Percentiles rank a stretch among this genome's conserved stretches.
These are phyloP conservation scores for Xylaria hypoxylon DNA, from an alignment of 2,329 filamentous ascomycete species.

Conservation along the genomic window DNA sequence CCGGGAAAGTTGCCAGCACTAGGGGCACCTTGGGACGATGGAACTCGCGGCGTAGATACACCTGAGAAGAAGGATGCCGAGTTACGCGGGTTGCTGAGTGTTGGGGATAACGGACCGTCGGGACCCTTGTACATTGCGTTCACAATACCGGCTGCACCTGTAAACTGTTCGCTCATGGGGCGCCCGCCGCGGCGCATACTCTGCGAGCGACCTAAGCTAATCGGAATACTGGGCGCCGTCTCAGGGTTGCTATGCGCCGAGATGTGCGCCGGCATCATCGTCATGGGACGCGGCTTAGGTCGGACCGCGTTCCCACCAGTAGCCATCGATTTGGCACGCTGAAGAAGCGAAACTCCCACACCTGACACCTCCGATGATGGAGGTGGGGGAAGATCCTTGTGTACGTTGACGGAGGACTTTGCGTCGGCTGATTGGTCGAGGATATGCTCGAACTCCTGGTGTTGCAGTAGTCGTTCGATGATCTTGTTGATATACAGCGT, in stretches of 20 bases:
- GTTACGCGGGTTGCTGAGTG: constrained; percentile 68
- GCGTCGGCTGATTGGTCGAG: constrained; percentile 80
- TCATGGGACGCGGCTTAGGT: constrained; percentile 67
- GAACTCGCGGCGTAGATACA: constrained; percentile 45
- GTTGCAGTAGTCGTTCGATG: constrained; percentile 91
- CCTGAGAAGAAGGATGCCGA: constrained; percentile 72
- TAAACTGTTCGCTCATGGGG: constrained; percentile 73
- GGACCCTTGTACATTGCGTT: constrained; percentile 90
- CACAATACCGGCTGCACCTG: constrained; percentile 76
- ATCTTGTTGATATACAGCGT: constrained; percentile 99
- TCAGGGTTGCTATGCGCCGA: constrained; percentile 72
- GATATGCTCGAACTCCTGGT: constrained; percentile 95
- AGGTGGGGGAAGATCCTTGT: constrained; percentile 88
- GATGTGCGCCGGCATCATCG: constrained; percentile 61
- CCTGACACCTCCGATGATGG: constrained; percentile 66
- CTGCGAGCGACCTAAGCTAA: constrained; percentile 66
- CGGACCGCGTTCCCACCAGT: constrained; percentile 53
- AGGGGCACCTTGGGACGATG: constrained; percentile 61
- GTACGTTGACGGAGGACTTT: constrained; percentile 67
- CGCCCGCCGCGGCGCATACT: constrained; percentile 65
- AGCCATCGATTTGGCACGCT: constrained; percentile 72
- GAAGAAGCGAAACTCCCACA: constrained; percentile 63
- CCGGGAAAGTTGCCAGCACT: constrained; percentile 77
- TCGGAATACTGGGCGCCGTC: constrained; percentile 81
- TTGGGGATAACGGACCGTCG: constrained; percentile 71